A percentile compares a stretch with the other conserved stretches of the same genome.
phyloP scores from a whole-genome alignment of 192 early-diverging fungal genomes.

The Mortierella hygrophila region DNA sequence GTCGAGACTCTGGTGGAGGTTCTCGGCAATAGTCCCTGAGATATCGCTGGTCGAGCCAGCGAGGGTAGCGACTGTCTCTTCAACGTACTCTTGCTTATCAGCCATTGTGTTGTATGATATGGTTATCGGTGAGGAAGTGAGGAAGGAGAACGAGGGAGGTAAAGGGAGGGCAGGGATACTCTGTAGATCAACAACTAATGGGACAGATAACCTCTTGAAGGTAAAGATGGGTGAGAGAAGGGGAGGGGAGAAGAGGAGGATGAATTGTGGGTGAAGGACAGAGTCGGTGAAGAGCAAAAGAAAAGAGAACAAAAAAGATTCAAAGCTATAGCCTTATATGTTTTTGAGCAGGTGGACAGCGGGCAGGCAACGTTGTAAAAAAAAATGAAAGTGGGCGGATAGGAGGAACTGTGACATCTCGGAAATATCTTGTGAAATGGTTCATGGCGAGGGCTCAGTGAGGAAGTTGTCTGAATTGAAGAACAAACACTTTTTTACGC shows the following conservation, averaged over 20 bases:
- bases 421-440: background rate
- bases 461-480: background rate
- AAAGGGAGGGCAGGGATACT: background rate
- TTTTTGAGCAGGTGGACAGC: background rate
- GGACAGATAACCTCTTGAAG: background rate
- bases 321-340: background rate
- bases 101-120: slow-evolving; percentile 12
- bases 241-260: background rate
- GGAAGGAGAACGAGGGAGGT: background rate
- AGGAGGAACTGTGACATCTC: background rate
- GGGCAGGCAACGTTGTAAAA: background rate
- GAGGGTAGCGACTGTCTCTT: background rate
- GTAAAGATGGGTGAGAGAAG: slow-evolving; percentile 2
- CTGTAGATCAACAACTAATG: background rate
- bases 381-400: background rate
- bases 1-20: slow-evolving; percentile 24
- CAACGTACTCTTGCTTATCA: slow-evolving; percentile 40
- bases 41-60: slow-evolving; percentile 30
- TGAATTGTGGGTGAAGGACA: background rate
- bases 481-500: background rate
- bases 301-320: background rate
- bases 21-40: slow-evolving; percentile 30
- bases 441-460: background rate
- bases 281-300: background rate
- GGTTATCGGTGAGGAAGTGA: background rate